phyloP scores from a whole-genome alignment of 306 rosid species.

The Citrullus amarus region DNA sequence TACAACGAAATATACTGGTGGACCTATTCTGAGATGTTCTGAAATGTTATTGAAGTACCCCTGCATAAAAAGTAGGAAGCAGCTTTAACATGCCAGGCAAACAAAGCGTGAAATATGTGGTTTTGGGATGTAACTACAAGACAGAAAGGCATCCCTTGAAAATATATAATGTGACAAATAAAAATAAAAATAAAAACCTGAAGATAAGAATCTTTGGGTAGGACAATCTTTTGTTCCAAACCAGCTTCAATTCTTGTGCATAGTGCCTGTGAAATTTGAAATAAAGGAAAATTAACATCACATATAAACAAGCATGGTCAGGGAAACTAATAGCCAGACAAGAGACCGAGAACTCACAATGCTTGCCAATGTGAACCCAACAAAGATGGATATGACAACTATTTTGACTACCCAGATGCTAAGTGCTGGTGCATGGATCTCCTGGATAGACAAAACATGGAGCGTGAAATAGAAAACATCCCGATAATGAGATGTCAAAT shows the following conservation, averaged over 20 bases:
- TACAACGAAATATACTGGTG: constrained; percentile 87
- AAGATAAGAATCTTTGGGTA: constrained; percentile 90
- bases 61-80: constrained; percentile 34
- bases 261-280: constrained; percentile 45
- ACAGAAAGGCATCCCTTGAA: not conserved
- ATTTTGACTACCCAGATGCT: constrained; percentile 84
- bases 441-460: constrained; percentile 32
- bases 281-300: constrained; percentile 1
- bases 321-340: constrained; percentile 12
- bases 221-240: constrained; percentile 90
- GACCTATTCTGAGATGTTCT: constrained; percentile 88
- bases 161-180: not conserved
- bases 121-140: not conserved
- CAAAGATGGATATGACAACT: constrained; percentile 55
- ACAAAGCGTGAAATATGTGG: not conserved
- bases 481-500: not conserved
- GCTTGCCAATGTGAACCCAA: constrained; percentile 78
- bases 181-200: constrained; percentile 41
- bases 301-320: constrained; percentile 8
- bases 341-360: constrained; percentile 45
- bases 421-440: constrained; percentile 88
- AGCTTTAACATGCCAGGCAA: constrained; percentile 14
- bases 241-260: constrained; percentile 94
- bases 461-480: not conserved
- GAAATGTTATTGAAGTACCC: constrained; percentile 88